These are phyloP conservation scores for Amanita rimosa DNA, from an alignment of 768 basidiomycete species.

Conservation along the genomic window DNA sequence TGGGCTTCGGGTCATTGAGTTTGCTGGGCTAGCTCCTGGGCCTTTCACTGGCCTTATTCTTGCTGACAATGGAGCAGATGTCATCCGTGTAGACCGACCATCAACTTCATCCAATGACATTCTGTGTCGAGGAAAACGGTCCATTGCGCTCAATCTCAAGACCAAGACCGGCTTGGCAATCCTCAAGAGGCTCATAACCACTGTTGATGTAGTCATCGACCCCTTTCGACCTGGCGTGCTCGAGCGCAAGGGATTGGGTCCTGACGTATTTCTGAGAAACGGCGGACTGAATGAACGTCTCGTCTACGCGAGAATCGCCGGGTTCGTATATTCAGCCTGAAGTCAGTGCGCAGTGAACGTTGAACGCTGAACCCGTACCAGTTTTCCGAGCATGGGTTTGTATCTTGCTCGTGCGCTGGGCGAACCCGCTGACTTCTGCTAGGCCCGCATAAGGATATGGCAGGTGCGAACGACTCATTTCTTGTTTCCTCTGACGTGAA, in stretches of 20 bases:
- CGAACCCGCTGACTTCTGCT: constrained; percentile 8
- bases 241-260: constrained; percentile 68
- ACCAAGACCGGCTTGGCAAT: constrained; percentile 41
- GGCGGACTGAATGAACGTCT: constrained; percentile 51
- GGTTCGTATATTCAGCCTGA: constrained; percentile 39
- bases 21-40: constrained; percentile 74
- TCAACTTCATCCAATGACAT: constrained; percentile 32
- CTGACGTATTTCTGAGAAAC: constrained; percentile 55
- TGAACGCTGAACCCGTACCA: constrained; percentile 15
- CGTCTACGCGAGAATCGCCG: constrained; percentile 66
- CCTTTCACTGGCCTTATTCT: constrained; percentile 72
- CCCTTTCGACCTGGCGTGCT: constrained; percentile 78
- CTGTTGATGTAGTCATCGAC: constrained; percentile 76
- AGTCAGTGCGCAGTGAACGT: no score
- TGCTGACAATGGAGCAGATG: constrained; percentile 70
- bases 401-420: background rate
- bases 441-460: constrained; percentile 71
- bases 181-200: constrained; percentile 43
- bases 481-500: background rate
- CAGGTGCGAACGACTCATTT: constrained; percentile 33
- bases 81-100: constrained; percentile 66
- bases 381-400: constrained; percentile 53
- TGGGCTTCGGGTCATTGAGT: constrained; percentile 49
- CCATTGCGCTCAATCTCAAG: constrained; percentile 64
- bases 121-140: constrained; percentile 65